Conservation (phyloP, 208 protist species). For the Trypanosoma vivax region DNA sequence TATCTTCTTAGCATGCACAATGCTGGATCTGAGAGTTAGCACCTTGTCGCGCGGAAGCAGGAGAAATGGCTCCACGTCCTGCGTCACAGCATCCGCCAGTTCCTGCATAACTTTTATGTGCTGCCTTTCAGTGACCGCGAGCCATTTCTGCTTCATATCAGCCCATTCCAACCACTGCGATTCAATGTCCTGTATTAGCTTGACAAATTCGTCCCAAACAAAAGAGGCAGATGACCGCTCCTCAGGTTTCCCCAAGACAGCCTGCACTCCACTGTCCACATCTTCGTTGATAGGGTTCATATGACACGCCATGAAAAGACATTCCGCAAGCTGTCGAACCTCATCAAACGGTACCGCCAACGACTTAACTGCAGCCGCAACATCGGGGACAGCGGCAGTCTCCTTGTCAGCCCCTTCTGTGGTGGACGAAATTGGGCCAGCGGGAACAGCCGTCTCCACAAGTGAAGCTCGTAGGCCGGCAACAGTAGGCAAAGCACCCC, state of each 20-base stretch:
- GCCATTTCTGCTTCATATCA: conserved; percentile 20
- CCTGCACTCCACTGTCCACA: conserved; percentile 24
- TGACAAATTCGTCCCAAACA: conserved; percentile 27
- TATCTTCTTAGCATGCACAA: conserved; percentile 29
- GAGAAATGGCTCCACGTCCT: conserved; percentile 54
- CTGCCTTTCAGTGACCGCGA: conserved; percentile 15
- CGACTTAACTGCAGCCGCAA: not conserved
- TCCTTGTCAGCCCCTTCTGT: conserved; percentile 4
- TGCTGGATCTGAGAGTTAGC: conserved; percentile 33
- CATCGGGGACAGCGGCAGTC: conserved; percentile 5
- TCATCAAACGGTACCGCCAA: conserved; percentile 33
- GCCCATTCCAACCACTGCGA: conserved; percentile 40
- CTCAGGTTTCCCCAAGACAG: conserved; percentile 23
- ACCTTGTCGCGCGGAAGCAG: conserved; percentile 47
- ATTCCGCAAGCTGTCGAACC: conserved; percentile 49
- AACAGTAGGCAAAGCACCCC: conserved; percentile 51
- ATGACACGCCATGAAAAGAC: conserved; percentile 58
- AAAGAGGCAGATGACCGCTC: conserved; percentile 21
- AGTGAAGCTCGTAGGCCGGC: conserved; percentile 8
- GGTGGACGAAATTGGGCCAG: not conserved
- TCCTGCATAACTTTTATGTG: conserved; percentile 33
- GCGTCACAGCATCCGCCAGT: conserved; percentile 61
- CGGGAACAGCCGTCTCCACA: not conserved
- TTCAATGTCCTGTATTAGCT: conserved; percentile 39
- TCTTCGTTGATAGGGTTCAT: conserved; percentile 50